These are phyloP conservation scores for Paecilomyces sp. DNA, from an alignment of 2,329 filamentous ascomycete species.

Conservation along the genomic window DNA sequence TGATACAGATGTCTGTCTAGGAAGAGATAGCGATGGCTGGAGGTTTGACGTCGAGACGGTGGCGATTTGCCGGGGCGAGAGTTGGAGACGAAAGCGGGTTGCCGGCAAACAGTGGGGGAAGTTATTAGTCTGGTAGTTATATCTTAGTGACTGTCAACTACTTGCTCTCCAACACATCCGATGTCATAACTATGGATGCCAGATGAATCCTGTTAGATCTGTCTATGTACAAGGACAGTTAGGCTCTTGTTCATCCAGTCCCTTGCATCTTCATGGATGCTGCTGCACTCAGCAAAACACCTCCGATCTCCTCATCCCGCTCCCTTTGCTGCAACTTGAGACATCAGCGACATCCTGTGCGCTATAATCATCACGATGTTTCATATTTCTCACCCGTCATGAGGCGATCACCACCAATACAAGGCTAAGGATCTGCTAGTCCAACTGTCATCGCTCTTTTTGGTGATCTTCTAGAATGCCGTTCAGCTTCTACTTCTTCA, in stretches of 20 bases:
- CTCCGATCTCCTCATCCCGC: neutral
- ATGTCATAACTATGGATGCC: no score
- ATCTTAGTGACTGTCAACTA: no score
- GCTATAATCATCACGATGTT: neutral
- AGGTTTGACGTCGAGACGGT: neutral
- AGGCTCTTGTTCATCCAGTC: neutral
- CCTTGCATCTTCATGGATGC: neutral
- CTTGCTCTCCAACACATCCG: no score
- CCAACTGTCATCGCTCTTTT: neutral
- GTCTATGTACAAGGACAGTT: neutral
- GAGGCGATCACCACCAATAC: neutral
- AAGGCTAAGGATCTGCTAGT: neutral
- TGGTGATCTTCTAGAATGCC: neutral
- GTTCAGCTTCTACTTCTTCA: neutral
- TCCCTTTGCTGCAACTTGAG: neutral
- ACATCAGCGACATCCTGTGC: neutral
- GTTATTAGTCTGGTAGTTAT: no score
- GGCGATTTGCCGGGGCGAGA: neutral
- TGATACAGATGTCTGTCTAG: neutral
- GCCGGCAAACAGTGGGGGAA: neutral
- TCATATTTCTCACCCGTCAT: neutral
- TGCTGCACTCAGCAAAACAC: neutral
- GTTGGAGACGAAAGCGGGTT: neutral
- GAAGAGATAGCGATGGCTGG: neutral
- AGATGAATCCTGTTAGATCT: neutral